Conservation (phyloP, 177 flowering plant genomes). For the Vitis hybrid region DNA sequence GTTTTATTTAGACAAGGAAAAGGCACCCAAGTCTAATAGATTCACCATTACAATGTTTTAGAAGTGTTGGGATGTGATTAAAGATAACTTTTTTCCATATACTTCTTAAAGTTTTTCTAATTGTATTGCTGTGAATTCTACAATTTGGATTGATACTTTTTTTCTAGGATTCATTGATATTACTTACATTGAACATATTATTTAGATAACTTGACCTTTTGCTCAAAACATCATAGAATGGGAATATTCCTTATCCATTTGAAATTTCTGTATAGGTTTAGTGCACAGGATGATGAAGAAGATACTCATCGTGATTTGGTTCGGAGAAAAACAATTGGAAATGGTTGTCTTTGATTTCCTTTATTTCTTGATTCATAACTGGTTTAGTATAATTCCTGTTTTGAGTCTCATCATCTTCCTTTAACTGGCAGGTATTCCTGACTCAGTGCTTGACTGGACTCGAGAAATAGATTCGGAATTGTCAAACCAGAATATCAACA, state of each 20-base stretch:
- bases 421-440: conserved; percentile 77
- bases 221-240: too few species aligned
- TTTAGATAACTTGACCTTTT: too few species aligned
- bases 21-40: too few species aligned
- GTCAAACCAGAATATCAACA: conserved; percentile 59
- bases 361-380: neutral
- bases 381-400: neutral
- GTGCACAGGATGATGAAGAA: conserved; percentile 94
- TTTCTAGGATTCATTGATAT: too few species aligned
- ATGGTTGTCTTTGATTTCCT: conserved; percentile 50
- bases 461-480: conserved; percentile 70
- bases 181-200: too few species aligned
- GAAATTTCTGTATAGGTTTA: conserved; percentile 46
- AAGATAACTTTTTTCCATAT: too few species aligned
- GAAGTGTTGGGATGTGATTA: too few species aligned
- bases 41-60: too few species aligned
- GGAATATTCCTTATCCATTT: neutral
- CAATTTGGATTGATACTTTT: too few species aligned
- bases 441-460: conserved; percentile 86
- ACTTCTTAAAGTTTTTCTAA: too few species aligned
- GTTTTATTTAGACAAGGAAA: too few species aligned
- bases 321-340: conserved; percentile 93
- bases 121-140: too few species aligned
- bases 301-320: conserved; percentile 48
- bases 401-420: conserved; percentile 5